Conservation (phyloP, 139 green algal genomes). For the Mesostigma viride region DNA sequence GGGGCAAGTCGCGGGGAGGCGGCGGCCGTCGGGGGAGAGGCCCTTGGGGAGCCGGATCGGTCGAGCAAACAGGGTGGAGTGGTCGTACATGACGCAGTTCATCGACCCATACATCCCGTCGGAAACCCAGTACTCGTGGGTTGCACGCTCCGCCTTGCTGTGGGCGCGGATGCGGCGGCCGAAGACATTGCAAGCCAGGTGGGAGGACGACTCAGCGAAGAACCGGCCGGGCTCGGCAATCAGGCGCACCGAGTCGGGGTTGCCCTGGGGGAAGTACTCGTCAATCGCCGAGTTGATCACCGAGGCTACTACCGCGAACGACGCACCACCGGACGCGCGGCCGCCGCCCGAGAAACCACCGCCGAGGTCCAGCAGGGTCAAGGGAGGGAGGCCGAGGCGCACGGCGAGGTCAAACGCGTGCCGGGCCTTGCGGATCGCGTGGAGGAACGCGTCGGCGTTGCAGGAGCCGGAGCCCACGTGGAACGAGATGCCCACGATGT, state of each 20-base stretch:
- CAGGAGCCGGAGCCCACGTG: constrained; percentile 74
- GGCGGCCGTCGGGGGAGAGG: too few relatives aligned
- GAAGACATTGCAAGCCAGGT: constrained; percentile 68
- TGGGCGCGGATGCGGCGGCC: constrained; percentile 44
- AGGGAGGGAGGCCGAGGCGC: constrained; percentile 54
- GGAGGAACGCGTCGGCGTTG: constrained; percentile 58
- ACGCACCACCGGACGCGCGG: constrained; percentile 26
- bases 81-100: constrained; percentile 87
- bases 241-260: constrained; percentile 39
- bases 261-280: constrained; percentile 62
- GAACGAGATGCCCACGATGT: constrained; percentile 83
- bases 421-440: constrained; percentile 52
- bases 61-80: constrained; percentile 35
- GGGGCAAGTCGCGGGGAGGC: too few relatives aligned
- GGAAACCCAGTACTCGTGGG: constrained; percentile 66
- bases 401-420: constrained; percentile 67
- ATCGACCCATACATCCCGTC: constrained; percentile 95
- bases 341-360: constrained; percentile 68
- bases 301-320: constrained; percentile 62
- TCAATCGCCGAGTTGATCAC: constrained; percentile 77
- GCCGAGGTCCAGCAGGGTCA: constrained; percentile 90
- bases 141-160: not conserved
- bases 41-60: constrained; percentile 28
- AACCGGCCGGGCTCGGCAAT: constrained; percentile 93
- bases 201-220: constrained; percentile 82